phyloP scores from a whole-genome alignment of 768 basidiomycete species.

The Krasilnikovozyma curviuscula region DNA sequence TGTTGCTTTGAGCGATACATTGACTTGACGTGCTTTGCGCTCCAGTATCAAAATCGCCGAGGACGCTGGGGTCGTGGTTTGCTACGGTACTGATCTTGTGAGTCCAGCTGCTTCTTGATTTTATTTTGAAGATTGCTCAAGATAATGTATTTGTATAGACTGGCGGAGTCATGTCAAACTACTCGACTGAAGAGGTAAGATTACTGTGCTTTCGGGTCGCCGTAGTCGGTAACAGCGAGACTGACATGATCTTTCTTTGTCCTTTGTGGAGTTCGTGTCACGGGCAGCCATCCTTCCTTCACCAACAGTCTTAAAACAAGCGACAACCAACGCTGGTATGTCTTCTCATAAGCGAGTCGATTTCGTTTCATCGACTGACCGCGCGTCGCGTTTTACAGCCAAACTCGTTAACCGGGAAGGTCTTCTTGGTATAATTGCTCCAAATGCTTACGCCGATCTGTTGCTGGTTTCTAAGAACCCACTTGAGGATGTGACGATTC shows the following conservation, averaged over 20 bases:
- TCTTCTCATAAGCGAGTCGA: too few relatives aligned
- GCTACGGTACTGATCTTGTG: constrained; percentile 14
- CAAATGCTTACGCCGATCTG: constrained; percentile 30
- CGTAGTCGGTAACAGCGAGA: too few relatives aligned
- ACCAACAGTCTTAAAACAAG: constrained; percentile 27
- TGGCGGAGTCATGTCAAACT: too few relatives aligned
- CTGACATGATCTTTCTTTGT: not conserved
- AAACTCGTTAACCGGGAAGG: constrained; percentile 26
- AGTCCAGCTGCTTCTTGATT: not conserved
- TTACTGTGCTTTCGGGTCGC: too few relatives aligned
- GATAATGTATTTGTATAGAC: constrained; percentile 27
- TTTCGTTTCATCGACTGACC: too few relatives aligned
- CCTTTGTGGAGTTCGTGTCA: constrained; percentile 32
- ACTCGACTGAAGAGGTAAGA: too few relatives aligned
- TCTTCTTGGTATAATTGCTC: constrained; percentile 25
- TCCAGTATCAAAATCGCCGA: too few relatives aligned
- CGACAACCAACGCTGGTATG: constrained; percentile 27
- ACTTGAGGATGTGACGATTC: constrained; percentile 29
- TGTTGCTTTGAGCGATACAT: too few relatives aligned
- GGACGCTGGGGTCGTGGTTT: constrained; percentile 30
- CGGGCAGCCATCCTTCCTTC: constrained; percentile 27
- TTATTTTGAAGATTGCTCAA: constrained; percentile 45
- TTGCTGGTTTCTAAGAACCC: constrained; percentile 30
- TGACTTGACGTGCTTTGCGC: too few relatives aligned
- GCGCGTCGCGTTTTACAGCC: too few relatives aligned